Base-by-base conservation (phyloP, 1,284 basidiomycete species). In the Moesziomyces aphidis region DNA sequence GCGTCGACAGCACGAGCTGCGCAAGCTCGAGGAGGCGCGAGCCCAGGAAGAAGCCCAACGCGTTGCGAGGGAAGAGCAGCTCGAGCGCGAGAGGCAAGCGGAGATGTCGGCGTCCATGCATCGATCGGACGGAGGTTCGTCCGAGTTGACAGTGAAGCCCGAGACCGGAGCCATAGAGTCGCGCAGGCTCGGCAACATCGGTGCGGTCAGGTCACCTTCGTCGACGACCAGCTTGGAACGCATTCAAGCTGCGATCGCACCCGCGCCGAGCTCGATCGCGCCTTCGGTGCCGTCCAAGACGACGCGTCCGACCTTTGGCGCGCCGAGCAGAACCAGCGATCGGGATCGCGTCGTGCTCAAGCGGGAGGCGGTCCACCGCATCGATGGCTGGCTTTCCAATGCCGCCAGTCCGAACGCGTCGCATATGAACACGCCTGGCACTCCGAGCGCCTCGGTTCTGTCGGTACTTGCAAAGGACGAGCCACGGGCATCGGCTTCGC, bases 371-470 rank as follows among this genome's bases (percentile, higher is more conserved):
- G 77, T 78, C 17, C 43, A 61, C 28, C 77, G 77, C 17, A 68
- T 80, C 34, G 69, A 57, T 17, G 79, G 76, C 46, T 80, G 79
- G 79, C 74, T 80, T 6, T 66, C 69, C 22, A 68, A 60, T 10
- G 53, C 70, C 11, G 31, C 52, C n/a, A 70, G 62, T 26, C 62
- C 64, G 8, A 66, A 61, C 39, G 31, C 62, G 1, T 65, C 64
- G 31, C 56, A 61, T 43, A 63, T 73, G 54, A 58, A 76, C 39
- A 65, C 61, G 39, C 75, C 77, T 11, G 74, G 72, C 13, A 80
- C 77, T 13, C 79, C 79, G 3, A 68, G 56, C 31, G 73, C 59
- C 13, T 79, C 77, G 4, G 65, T 75, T 26, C 56, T 77, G 5
- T 79, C 77, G 24, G 50, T 70, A 59, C 53, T 75, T 61, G 50